Conservation (phyloP, 2,329 filamentous ascomycete species). For the Alternaria arborescens region DNA sequence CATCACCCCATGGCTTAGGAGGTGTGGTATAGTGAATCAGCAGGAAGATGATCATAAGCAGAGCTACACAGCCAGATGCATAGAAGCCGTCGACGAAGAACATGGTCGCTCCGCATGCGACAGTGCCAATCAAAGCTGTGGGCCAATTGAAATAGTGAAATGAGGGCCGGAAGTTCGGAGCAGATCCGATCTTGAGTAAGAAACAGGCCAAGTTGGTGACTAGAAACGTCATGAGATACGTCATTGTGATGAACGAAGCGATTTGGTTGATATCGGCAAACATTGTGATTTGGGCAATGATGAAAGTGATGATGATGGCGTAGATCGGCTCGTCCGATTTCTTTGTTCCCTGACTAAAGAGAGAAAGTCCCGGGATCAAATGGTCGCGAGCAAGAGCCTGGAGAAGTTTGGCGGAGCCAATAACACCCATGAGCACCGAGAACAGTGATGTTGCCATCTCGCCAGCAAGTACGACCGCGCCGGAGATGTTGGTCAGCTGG, state of each 20-base stretch:
- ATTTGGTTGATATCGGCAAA: slow-evolving; percentile 88
- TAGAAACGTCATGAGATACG: slow-evolving; percentile 90
- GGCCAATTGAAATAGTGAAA: slow-evolving; percentile 92
- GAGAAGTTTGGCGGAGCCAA: slow-evolving; percentile 83
- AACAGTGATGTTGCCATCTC: slow-evolving; percentile 86
- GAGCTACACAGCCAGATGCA: slow-evolving; percentile 75
- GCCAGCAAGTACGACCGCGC: slow-evolving; percentile 76
- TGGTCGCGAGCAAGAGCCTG: slow-evolving; percentile 83
- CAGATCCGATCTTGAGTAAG: slow-evolving; percentile 83
- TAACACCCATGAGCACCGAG: slow-evolving; percentile 85
- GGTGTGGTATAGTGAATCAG: slow-evolving; percentile 86
- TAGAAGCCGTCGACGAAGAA: slow-evolving; percentile 88
- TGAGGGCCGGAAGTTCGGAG: slow-evolving; percentile 86
- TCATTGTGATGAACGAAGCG: slow-evolving; percentile 89
- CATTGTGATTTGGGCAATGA: slow-evolving; percentile 79
- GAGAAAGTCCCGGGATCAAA: slow-evolving; percentile 75
- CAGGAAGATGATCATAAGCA: slow-evolving; percentile 79
- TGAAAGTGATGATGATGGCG: slow-evolving; percentile 78
- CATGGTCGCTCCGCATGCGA: slow-evolving; percentile 84
- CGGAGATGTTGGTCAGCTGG: slow-evolving; percentile 81
- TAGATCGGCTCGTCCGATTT: slow-evolving; percentile 77
- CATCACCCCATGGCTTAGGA: slow-evolving; percentile 89
- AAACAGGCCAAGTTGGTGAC: slow-evolving; percentile 90
- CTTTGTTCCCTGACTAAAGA: slow-evolving; percentile 78
- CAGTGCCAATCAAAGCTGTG: slow-evolving; percentile 76